Percentiles rank a stretch among this genome's conserved stretches.
Evolutionary conservation across 768 basidiomycete genomes (phyloP).

Genomic region (Pulveroboletus sp.): DNA sequence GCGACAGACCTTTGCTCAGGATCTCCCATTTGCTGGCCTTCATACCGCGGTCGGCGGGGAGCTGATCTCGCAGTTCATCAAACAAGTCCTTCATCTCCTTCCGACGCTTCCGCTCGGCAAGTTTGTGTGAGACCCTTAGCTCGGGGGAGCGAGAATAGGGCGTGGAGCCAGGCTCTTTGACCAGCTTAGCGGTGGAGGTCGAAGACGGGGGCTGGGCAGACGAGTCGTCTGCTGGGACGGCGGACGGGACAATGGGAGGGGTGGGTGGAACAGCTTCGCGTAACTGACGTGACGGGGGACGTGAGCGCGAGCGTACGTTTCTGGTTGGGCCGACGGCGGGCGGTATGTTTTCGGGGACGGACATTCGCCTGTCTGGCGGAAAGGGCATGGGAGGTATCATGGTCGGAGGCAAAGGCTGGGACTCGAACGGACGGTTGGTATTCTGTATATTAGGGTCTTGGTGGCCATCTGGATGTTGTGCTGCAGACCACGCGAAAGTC

Average conservation of each 20-base stretch:
- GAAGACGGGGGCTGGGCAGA: conserved; percentile 34
- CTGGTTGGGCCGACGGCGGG: conserved; percentile 44
- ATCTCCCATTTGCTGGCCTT: conserved; percentile 99
- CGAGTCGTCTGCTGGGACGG: conserved; percentile 39
- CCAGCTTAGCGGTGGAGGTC: conserved; percentile 31
- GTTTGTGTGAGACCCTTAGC: conserved; percentile 90
- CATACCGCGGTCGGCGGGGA: conserved; percentile 90
- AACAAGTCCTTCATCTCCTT: conserved; percentile 99
- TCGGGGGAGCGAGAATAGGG: conserved; percentile 97
- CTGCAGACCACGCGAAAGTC: conserved; percentile 69
- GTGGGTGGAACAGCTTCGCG: conserved; percentile 39
- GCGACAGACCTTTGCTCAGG: conserved; percentile 76
- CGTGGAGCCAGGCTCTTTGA: conserved; percentile 53
- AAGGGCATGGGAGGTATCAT: conserved; percentile 59
- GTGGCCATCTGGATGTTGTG: conserved; percentile 42
- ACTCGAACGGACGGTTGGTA: conserved; percentile 45
- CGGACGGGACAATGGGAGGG: conserved; percentile 35
- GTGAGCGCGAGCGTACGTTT: conserved; percentile 60
- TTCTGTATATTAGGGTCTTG: conserved; percentile 40
- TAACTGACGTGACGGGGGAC: conserved; percentile 63
- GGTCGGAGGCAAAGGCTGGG: conserved; percentile 40
- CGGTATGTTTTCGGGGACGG: conserved; percentile 57
- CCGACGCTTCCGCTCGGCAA: conserved; percentile 93
- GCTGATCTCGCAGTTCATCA: conserved; percentile 88
- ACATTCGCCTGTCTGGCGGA: conserved; percentile 68